These are phyloP conservation scores for Glomus cerebriforme DNA, from an alignment of 192 early-diverging fungal genomes.

Conservation along the genomic window DNA sequence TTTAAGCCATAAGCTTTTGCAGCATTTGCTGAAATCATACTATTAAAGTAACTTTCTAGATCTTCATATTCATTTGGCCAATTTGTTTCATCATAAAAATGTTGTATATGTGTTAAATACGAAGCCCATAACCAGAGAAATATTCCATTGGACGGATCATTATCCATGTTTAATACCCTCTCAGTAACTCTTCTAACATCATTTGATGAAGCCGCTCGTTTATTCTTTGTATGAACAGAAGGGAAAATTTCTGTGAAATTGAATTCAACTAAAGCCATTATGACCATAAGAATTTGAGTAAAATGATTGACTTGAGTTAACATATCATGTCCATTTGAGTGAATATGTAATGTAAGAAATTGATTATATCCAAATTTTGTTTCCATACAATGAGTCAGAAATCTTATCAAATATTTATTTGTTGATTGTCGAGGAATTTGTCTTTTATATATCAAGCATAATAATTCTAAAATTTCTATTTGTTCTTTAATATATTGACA, in stretches of 20 bases:
- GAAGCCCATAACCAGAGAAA: constrained; percentile 24
- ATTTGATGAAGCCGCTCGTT: constrained; percentile 1
- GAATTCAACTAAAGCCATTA: constrained; percentile 5
- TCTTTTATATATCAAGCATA: background rate
- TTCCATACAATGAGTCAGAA: background rate
- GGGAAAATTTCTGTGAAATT: background rate
- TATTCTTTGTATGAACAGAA: background rate
- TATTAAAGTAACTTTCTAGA: constrained; percentile 6
- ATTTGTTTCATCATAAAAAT: background rate
- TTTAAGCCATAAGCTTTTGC: background rate
- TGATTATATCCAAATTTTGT: constrained; percentile 21
- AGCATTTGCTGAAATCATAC: background rate
- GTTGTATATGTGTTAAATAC: constrained; percentile 8
- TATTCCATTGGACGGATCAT: constrained; percentile 19
- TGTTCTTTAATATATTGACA: constrained; percentile 18
- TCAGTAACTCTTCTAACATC: background rate
- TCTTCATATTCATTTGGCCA: constrained; percentile 9
- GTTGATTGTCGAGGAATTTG: background rate
- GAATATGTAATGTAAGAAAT: background rate
- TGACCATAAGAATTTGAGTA: constrained; percentile 10
- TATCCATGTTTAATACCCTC: background rate
- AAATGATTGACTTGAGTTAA: constrained; percentile 7
- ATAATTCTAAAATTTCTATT: constrained; percentile 13
- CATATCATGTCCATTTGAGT: background rate
- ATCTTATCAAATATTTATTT: background rate